Conservation (phyloP, 345 rosid species). For the Cardamine occulta region DNA sequence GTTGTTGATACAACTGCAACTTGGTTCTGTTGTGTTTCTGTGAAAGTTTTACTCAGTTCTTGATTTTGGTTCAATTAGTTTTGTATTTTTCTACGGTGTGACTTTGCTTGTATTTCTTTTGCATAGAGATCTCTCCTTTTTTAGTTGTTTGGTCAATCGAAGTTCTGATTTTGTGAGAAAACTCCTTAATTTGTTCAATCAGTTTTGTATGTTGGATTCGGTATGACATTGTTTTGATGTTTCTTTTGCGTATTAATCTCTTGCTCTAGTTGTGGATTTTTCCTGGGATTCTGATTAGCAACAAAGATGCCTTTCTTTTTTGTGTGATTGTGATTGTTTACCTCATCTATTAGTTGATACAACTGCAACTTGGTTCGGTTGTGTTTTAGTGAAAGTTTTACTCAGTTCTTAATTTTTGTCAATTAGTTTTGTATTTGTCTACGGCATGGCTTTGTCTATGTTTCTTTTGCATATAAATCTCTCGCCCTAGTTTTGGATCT, state of each 20-base stretch:
- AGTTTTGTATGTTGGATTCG: not conserved
- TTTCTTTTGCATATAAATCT: not conserved
- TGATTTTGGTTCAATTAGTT: too few relatives aligned
- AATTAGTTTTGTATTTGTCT: too few relatives aligned
- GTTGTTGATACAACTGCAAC: not conserved
- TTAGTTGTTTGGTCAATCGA: not conserved
- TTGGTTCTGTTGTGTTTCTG: not conserved
- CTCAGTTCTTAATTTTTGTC: too few relatives aligned
- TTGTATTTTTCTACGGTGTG: too few relatives aligned
- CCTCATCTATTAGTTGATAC: not conserved
- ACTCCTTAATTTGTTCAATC: not conserved
- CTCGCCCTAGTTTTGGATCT: not conserved
- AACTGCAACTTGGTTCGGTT: constrained; percentile 8
- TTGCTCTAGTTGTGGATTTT: not conserved
- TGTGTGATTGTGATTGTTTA: not conserved
- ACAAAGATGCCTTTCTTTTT: not conserved
- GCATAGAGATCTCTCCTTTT: constrained; percentile 16
- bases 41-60: not conserved
- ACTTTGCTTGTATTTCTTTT: constrained; percentile 14
- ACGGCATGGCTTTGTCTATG: not conserved
- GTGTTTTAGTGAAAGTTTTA: not conserved
- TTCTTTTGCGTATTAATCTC: not conserved
- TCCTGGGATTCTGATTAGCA: not conserved
- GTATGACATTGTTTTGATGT: constrained; percentile 15
- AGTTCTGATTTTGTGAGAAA: constrained; percentile 21